These are phyloP conservation scores for Phellopilus nigrolimitatus DNA, from an alignment of 1,284 basidiomycete genomes.

Conservation along the genomic window DNA sequence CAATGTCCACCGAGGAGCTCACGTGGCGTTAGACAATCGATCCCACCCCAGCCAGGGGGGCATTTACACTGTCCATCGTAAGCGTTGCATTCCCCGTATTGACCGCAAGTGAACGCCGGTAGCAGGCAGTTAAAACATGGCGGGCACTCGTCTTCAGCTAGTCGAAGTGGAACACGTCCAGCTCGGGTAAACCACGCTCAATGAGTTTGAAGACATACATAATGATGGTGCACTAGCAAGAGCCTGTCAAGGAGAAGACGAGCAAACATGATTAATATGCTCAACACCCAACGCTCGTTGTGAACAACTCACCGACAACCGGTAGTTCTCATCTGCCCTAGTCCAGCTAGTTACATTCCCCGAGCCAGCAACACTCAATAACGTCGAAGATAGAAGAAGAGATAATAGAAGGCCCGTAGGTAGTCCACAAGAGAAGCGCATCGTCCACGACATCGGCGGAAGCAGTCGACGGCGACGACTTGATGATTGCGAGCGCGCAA, in stretches of 20 bases:
- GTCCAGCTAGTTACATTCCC: conserved; percentile 13
- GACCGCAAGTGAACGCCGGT: conserved; percentile 78
- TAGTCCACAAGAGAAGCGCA: background rate
- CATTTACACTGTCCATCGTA: conserved; percentile 91
- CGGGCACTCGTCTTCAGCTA: conserved; percentile 41
- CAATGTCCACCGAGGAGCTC: conserved; percentile 30
- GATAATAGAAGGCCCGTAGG: background rate
- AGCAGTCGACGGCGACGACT: background rate
- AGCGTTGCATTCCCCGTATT: conserved; percentile 80
- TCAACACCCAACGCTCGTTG: background rate
- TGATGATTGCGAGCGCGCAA: no score
- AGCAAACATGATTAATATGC: background rate
- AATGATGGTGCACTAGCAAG: conserved; percentile 12
- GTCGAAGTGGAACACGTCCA: background rate
- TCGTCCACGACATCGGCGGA: background rate
- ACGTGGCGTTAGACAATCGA: conserved; percentile 85
- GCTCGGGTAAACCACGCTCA: background rate
- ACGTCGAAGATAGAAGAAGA: background rate
- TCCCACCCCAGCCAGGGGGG: conserved; percentile 86
- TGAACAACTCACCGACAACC: conserved; percentile 14
- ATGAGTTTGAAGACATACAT: background rate
- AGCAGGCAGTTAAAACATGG: conserved; percentile 86
- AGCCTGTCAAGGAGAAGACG: background rate
- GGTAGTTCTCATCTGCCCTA: conserved; percentile 14
- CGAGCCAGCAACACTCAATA: background rate